Evolutionary conservation across 1,139 yeast genomes (phyloP).

Genomic region (Yamadazyma pseudoaaseri): DNA sequence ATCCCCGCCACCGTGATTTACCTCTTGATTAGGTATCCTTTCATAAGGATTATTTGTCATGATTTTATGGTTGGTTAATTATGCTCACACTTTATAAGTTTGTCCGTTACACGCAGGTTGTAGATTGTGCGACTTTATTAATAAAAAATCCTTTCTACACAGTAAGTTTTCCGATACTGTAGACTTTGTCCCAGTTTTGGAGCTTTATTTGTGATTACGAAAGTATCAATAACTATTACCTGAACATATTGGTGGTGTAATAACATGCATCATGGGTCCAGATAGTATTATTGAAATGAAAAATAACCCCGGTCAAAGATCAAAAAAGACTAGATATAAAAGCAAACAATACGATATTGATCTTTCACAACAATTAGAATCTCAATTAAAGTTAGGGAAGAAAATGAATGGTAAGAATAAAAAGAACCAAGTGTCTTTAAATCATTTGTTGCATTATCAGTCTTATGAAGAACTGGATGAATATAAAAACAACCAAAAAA

Average conservation of each 20-base stretch:
- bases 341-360: slow-evolving; percentile 2
- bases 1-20: slow-evolving; percentile 1
- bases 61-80: background rate
- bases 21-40: slow-evolving; percentile 5
- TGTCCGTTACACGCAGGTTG: background rate
- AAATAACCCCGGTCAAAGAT: background rate
- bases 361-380: slow-evolving; percentile 3
- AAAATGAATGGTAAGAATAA: slow-evolving; percentile 27
- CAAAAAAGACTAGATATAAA: background rate
- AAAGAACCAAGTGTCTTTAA: slow-evolving; percentile 58
- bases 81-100: too few species aligned
- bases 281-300: background rate
- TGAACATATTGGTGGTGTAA: too few species aligned
- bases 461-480: slow-evolving; percentile 52
- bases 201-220: background rate
- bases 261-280: background rate
- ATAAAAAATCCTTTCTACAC: background rate
- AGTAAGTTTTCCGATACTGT: background rate
- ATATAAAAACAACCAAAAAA: slow-evolving; percentile 24
- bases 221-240: too few species aligned
- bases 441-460: slow-evolving; percentile 63
- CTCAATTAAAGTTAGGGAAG: slow-evolving; percentile 8
- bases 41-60: slow-evolving; percentile 7
- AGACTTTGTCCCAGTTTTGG: background rate
- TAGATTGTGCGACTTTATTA: background rate